Conservation (phyloP, 2,329 filamentous ascomycete species). For the Diaporthe citrichinensis region DNA sequence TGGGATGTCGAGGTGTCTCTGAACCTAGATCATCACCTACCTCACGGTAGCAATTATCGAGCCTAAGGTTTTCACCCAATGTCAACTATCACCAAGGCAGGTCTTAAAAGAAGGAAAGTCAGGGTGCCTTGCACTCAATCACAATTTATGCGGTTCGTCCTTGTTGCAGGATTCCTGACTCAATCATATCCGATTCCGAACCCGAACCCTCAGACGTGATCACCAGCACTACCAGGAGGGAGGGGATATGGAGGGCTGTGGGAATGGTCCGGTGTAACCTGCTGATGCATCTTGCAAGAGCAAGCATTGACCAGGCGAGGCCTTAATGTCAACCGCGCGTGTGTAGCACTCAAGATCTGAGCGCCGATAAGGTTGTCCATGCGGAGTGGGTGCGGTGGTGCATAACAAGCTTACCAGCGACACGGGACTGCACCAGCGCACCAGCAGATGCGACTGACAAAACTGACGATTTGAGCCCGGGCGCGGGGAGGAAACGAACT, state of each 20-base stretch:
- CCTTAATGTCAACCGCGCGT: background rate
- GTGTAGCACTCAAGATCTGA: conserved; percentile 6
- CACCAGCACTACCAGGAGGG: background rate
- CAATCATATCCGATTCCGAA: conserved; percentile 1
- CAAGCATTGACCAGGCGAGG: conserved; percentile 2
- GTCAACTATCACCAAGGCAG: background rate
- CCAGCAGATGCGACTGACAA: background rate
- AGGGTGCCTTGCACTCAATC: conserved; percentile 4
- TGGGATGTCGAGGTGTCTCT: background rate
- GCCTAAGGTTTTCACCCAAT: background rate
- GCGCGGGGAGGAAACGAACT: conserved; percentile 22
- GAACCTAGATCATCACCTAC: background rate
- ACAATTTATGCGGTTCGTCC: conserved; percentile 2
- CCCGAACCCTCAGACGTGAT: conserved; percentile 5
- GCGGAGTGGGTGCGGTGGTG: conserved; percentile 16
- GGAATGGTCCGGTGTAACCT: background rate
- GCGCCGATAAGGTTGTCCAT: conserved; percentile 20
- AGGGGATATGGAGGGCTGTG: background rate
- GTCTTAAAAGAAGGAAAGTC: background rate
- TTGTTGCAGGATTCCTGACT: conserved; percentile 1
- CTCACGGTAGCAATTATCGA: background rate
- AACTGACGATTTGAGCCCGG: conserved; percentile 13
- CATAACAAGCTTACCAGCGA: conserved; percentile 27
- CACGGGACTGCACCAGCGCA: conserved; percentile 6
- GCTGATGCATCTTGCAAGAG: background rate